Evolutionary conservation across 306 rosid genomes (phyloP), one percentile per base, ranked within the genome.

Genomic region (Astragalus glycyphyllos): DNA sequence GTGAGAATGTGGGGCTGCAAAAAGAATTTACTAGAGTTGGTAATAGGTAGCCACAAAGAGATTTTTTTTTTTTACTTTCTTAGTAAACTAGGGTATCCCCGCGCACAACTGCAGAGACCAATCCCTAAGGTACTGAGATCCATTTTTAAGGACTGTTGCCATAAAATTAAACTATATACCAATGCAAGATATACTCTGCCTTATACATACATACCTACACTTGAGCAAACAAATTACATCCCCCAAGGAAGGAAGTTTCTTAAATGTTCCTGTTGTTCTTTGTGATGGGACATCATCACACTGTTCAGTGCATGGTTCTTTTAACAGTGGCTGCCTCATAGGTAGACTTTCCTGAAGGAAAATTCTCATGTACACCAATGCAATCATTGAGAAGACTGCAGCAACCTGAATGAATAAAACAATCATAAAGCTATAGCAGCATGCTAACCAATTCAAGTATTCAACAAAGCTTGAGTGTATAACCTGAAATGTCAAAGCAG

Each of bases 311-410:
- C 44, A 50, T 26, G 63, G 12, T 32, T 42, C 87, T 78, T 83
- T 87, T 84, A 90, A 73, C 51, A 90, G 69, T 15, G 97, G 94
- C 77, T 83, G 89, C 48, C 29, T 86, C 72, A 85, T 54, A 56
- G 31, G 80, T 20, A 79, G 57, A 77, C 89, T 86, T 48, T 93
- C 97, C 79, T 85, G 32, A 6, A 93, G 92, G 76, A 90, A 93
- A 40, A 90, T 77, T 81, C 98, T 87, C 98, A 88, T 87, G 82
- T 93, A 93, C 37, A 86, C 74, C 7, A 73, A 61, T 46, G 86
- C 91, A 17, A 77, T 53, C 85, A 88, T 84, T 14, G 96, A 79
- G 15, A 55, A 68, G 16, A 88, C 71, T 57, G 98, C 77, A 80
- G 92, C 86, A 74, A 87, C 85, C 94, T 92, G 69, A 46, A 70